Evolutionary conservation across 805 yeast species (phyloP), one percentile per base, ranked within the genome.

Genomic region (Barnettozyma pratensis): DNA sequence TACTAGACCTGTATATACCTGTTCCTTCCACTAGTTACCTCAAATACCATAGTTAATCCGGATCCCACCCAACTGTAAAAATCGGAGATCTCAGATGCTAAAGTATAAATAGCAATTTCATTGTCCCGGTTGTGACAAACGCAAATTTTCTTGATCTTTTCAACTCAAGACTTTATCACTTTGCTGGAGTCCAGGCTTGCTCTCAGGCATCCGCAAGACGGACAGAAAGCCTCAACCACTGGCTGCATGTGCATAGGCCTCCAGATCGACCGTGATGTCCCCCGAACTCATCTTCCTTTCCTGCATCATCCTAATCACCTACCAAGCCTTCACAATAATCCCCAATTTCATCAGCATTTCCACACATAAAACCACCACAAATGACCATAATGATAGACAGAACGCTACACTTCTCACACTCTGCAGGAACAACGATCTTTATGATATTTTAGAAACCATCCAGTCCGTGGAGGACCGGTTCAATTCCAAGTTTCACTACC

Each of bases 401-500:
- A 62, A 62, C 43, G 77, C 79, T 6, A 74, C 79, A 5, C 65
- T 75, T 39, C 70, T 74, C 41, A 67, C 85, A 8, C 68, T 84
- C 12, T 84, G 85, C 51, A 71, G 85, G 42, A 83, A 85, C 62
- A 56, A 65, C 5, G 90, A 85, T 44, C 62, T 83, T 2, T 74
- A 66, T 52, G 68, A 68, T 2, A 68, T 84, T 53, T 55, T 80
- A 8, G 75, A 73, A 42, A 75, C 87, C 10, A 72, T 84, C 37
- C 76, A 75, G 50, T 71, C 70, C 46, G 73, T 57, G 7, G 63
- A 59, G 34, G 63, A 59, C 28, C 37, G 63, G 30, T 59, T 59
- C 46, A 59, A 92, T 70, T 65, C 68, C 44, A 72, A 81, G 53
- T 90, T 62, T 68, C 79, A 86, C 55, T 91, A 91, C 65, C 96